Evolutionary conservation across 169 alveolate genomes (phyloP).

Genomic region (Plasmodium fragile): DNA sequence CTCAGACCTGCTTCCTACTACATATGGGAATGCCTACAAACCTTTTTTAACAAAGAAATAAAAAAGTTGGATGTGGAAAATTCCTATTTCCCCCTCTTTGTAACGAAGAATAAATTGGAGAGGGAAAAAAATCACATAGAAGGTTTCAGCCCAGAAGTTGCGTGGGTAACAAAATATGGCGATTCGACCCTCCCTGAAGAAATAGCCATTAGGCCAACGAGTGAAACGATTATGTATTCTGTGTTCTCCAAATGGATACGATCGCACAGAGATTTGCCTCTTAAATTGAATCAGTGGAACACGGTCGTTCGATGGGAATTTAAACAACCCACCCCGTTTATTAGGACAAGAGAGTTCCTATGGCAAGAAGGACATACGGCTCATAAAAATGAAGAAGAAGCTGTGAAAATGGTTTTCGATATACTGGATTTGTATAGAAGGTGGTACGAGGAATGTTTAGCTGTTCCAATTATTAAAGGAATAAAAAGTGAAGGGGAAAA

Average conservation of each 20-base stretch:
- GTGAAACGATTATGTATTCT: conserved; percentile 99
- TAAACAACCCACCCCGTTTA: conserved; percentile 99
- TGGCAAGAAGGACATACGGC: conserved; percentile 99
- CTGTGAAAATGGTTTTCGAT: conserved; percentile 92
- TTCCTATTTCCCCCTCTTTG: conserved; percentile 97
- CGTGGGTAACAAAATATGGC: conserved; percentile 99
- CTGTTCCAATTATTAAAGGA: conserved; percentile 99
- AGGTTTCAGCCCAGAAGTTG: conserved; percentile 99
- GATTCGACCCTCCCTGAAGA: conserved; percentile 95
- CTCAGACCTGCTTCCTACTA: conserved; percentile 97
- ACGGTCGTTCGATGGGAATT: conserved; percentile 99
- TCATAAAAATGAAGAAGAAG: conserved; percentile 97
- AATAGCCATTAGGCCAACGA: conserved; percentile 99
- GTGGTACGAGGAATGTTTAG: conserved; percentile 96
- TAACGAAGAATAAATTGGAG: conserved; percentile 94
- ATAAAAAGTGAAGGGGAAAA: conserved; percentile 97
- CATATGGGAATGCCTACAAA: conserved; percentile 98
- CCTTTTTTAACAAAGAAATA: conserved; percentile 92
- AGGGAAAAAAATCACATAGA: conserved; percentile 98
- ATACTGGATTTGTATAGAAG: conserved; percentile 92
- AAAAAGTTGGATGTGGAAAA: conserved; percentile 91
- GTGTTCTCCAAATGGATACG: conserved; percentile 98
- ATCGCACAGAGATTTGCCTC: conserved; percentile 99
- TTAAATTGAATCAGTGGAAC: conserved; percentile 97
- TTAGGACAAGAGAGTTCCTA: conserved; percentile 99